Base-by-base conservation (phyloP, 805 yeast genomes). In the Lipomyces spencermartinsiae region DNA sequence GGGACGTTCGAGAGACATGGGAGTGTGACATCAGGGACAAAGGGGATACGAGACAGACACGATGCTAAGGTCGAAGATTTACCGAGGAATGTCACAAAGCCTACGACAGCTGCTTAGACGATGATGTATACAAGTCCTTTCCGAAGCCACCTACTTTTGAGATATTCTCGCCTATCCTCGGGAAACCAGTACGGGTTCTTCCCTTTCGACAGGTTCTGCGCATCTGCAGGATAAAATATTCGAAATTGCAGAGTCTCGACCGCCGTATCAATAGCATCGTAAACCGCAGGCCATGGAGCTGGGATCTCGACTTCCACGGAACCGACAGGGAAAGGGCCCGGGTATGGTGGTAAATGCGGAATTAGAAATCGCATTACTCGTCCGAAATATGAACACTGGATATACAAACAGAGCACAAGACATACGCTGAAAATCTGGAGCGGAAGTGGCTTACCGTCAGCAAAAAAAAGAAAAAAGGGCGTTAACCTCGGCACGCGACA, bases 321-420 rank as follows among this genome's bases (percentile, higher is more conserved):
- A 16, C 74, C 74, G n/a, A 73, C 75, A 19, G 69, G 49, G 60
- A 49, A 71, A 12, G 72, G 73, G 2, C 75, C 75, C 12, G 67
- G 59, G 59, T 73, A 73, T 19, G 64, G 56, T n/a, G 72, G 71
- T 16, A 73, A 65, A 34, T 39, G 33, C 25, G 79, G 69, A 77
- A 66, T 66, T 34, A 68, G 53, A 29, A 59, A 64, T 9, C 58
- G 43, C 35, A 56, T 49, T 9, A 37, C 60, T n/a, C 54, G 35
- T 53, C 34, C 12, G 3, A 43, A 12, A 12, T 12, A 43, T 43
- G 49, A 8, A 1, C 49, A 12, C 7, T 7, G 22, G 2, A 43
- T 16, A 16, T 16, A 16, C 49, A 0, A 16, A 43, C 19, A n/a
- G 49, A 7, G 3, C 3, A 2, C 29, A 1, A 25, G 29, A 43